Percentiles rank a stretch among this genome's conserved stretches.
These are phyloP conservation scores for Trypanosoma melophagium DNA, from an alignment of 208 protist species.

Conservation along the genomic window DNA sequence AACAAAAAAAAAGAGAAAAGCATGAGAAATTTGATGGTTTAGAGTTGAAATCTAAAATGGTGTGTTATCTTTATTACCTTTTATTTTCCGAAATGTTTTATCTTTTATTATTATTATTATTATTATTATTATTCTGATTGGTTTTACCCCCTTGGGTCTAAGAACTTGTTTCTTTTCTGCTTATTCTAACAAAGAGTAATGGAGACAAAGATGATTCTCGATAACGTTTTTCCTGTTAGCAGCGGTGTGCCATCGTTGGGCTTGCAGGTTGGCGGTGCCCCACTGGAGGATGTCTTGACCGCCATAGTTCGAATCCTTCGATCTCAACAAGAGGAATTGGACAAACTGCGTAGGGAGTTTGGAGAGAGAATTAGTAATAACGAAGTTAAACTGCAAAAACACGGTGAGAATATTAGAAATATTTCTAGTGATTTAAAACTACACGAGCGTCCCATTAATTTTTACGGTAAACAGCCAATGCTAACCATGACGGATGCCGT, in stretches of 20 bases:
- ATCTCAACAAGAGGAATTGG: constrained; percentile 17
- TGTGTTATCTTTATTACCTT: neutral
- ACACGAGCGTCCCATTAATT: constrained; percentile 19
- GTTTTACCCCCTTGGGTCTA: neutral
- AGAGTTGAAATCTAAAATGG: too few relatives aligned
- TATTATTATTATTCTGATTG: neutral
- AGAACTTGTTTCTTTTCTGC: neutral
- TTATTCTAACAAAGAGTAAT: neutral
- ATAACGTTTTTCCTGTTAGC: constrained; percentile 12
- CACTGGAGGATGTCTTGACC: constrained; percentile 16
- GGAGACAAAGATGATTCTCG: constrained; percentile 14
- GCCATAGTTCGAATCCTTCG: constrained; percentile 22
- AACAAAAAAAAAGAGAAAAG: constrained; percentile 5
- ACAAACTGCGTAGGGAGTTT: constrained; percentile 4
- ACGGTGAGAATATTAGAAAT: constrained; percentile 5
- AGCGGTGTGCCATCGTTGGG: constrained; percentile 2
- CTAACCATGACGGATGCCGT: constrained; percentile 27
- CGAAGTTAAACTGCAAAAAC: constrained; percentile 4
- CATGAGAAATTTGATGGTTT: neutral
- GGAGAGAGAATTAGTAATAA: constrained; percentile 4
- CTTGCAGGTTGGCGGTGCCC: constrained; percentile 13
- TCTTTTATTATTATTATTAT: constrained; percentile 5
- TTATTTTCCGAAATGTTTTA: neutral
- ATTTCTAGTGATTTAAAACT: constrained; percentile 18
- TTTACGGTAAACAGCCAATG: constrained; percentile 11